Base-by-base conservation (phyloP, 1,139 yeast genomes). In the Suhomyces bribrorum region DNA sequence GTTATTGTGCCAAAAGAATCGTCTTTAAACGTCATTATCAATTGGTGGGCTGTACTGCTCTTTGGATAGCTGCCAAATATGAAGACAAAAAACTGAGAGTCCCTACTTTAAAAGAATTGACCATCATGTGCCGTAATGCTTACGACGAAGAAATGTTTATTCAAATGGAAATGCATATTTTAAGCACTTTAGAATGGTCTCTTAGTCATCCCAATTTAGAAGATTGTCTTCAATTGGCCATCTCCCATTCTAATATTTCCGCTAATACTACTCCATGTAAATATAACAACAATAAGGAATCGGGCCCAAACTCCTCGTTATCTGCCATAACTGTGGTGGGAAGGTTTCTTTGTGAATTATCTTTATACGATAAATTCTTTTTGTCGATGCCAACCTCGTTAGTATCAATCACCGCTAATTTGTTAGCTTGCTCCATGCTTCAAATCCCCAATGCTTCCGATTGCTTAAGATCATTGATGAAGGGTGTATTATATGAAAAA, bases 41-140 rank as follows among this genome's bases (percentile, higher is more conserved):
- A 60, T 69, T 92, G 46, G 92, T 92, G 11, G 96, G 96, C 2
- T 86, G 96, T 54, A 85, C 96, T 2, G 87, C 96, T 5, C 72
- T 92, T 39, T 90, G 97, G 97, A 81, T 92, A 32, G 96, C 97
- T 6, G 88, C 95, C 38, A 92, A 92, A 62, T 87, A 86, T 61
- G 89, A 87, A 56, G 97, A 89, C 61, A 86, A 86, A 57, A 90
- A 90, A 64, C 75, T 80, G 41, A 69, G 87, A 41, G 89, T 88
- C 4, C 96, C 97, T 22, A 82, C 92, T 1, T 71, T 89, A 40
- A 74, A 78, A 38, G 96, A 89, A 54, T 75, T 90, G 48, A 75
- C 84, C 14, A 67, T 79, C 49, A 78, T 88, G 82, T 87, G 96
- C 62, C 77, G 95, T 45, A 79, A 81, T 53, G 88, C 89, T 11